Conservation (phyloP, 352 stramenopile genomes). For the Pythium folliculosum region DNA sequence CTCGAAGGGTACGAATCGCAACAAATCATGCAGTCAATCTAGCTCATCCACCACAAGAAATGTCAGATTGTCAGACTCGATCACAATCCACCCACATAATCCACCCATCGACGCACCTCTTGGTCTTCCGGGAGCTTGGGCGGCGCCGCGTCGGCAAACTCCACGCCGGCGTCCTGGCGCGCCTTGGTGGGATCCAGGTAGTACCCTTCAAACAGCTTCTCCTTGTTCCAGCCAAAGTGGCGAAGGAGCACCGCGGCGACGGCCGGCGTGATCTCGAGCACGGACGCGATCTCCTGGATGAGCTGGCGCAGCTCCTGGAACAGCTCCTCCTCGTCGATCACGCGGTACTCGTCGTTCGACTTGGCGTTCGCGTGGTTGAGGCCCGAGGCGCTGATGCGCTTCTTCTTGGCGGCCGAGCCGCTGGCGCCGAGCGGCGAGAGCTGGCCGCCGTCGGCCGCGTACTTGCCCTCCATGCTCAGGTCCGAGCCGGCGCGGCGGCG, state of each 20-base stretch:
- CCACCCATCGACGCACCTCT: conserved; percentile 35
- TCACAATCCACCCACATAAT: not conserved
- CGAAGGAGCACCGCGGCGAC: conserved; percentile 78
- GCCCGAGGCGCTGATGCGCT: conserved; percentile 46
- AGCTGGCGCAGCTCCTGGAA: conserved; percentile 62
- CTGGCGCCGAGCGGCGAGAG: conserved; percentile 43
- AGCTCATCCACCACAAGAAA: not conserved
- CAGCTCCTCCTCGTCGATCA: conserved; percentile 85
- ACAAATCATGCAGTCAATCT: conserved; percentile 93
- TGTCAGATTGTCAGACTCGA: conserved; percentile 1
- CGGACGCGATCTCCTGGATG: conserved; percentile 72
- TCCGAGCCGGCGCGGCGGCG: conserved; percentile 17
- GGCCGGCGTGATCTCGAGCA: conserved; percentile 68
- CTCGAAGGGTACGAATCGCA: conserved; percentile 86
- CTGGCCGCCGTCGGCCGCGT: conserved; percentile 29
- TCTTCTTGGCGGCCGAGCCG: conserved; percentile 68
- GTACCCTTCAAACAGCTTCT: conserved; percentile 89
- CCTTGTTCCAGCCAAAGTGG: conserved; percentile 89
- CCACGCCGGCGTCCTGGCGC: conserved; percentile 55
- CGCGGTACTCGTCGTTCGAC: conserved; percentile 64
- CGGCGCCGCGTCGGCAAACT: conserved; percentile 46
- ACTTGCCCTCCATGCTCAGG: conserved; percentile 36
- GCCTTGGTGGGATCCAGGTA: conserved; percentile 70
- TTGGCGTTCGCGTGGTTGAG: conserved; percentile 31
- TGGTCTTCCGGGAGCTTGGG: conserved; percentile 39